These are phyloP conservation scores for Cunninghamia lanceolata DNA, from an alignment of 75 land plant species.

Conservation along the genomic window DNA sequence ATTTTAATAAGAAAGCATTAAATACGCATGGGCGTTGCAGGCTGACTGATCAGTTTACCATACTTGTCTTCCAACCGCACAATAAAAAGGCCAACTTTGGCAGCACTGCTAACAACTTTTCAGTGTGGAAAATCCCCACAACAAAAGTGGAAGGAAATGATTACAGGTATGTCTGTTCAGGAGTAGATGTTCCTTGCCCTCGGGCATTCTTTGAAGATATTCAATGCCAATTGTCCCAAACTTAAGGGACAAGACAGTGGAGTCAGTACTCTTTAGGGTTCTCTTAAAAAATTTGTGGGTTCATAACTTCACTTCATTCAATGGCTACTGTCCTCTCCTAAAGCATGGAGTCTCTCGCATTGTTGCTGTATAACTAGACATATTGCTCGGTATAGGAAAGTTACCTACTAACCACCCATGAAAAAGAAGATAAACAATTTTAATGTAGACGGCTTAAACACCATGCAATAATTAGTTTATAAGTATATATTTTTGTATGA, in stretches of 20 bases:
- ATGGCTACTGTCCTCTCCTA: neutral
- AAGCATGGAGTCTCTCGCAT: neutral
- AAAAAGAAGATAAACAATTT: too few relatives aligned
- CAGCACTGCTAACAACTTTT: conserved; percentile 1
- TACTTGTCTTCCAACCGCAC: neutral
- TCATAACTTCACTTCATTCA: neutral
- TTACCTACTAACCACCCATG: too few relatives aligned
- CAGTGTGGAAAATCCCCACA: neutral
- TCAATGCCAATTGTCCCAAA: neutral
- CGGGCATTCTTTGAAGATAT: neutral
- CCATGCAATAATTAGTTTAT: too few relatives aligned
- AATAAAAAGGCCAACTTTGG: neutral
- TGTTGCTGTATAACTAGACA: too few relatives aligned
- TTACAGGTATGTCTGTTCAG: neutral
- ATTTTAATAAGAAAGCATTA: neutral
- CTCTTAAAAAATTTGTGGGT: neutral
- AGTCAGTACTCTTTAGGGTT: neutral
- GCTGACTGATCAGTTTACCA: neutral
- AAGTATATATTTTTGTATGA: too few relatives aligned
- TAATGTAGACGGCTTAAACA: too few relatives aligned
- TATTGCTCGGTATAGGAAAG: too few relatives aligned
- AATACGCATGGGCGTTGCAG: neutral
- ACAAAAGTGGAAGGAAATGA: neutral
- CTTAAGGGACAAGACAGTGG: neutral
- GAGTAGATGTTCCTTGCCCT: neutral